Conservation (phyloP, 2,329 filamentous ascomycete genomes). For the Fusarium abutilonis region DNA sequence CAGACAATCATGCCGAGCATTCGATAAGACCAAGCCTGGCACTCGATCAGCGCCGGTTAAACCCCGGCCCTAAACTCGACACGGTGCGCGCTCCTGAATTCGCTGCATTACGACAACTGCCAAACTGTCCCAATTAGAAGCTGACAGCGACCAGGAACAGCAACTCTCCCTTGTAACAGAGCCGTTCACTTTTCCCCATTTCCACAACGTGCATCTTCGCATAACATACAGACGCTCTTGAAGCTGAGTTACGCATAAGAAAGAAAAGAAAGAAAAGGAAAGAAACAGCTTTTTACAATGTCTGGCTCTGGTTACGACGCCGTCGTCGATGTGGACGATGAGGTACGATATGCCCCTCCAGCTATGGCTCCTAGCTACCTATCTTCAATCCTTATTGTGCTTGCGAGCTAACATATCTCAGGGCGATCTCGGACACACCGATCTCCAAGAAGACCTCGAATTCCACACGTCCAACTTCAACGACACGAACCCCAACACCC, state of each 20-base stretch:
- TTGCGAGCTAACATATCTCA: constrained; percentile 52
- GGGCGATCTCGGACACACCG: constrained; percentile 97
- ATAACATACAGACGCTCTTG: neutral
- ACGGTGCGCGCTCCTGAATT: constrained; percentile 45
- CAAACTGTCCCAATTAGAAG: constrained; percentile 44
- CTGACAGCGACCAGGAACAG: constrained; percentile 28
- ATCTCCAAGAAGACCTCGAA: constrained; percentile 98
- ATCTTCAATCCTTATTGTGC: neutral
- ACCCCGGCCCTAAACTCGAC: constrained; percentile 31
- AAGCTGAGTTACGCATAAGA: neutral
- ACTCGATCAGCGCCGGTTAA: constrained; percentile 37
- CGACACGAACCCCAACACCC: constrained; percentile 61
- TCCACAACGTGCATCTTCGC: constrained; percentile 6
- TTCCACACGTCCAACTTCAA: constrained; percentile 94
- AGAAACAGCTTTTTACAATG: constrained; percentile 59
- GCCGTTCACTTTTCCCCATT: constrained; percentile 5
- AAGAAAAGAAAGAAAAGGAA: neutral
- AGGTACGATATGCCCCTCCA: constrained; percentile 64
- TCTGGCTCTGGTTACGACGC: constrained; percentile 93
- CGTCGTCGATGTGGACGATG: constrained; percentile 95
- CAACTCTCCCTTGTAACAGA: constrained; percentile 26
- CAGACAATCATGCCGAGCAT: constrained; percentile 14
- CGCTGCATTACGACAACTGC: constrained; percentile 46
- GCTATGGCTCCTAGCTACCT: constrained; percentile 23
- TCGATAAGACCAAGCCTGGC: neutral